Evolutionary conservation across 2,329 filamentous ascomycete genomes (phyloP), one percentile per base, ranked within the genome.

Genomic region (Acrodontium crateriforme): DNA sequence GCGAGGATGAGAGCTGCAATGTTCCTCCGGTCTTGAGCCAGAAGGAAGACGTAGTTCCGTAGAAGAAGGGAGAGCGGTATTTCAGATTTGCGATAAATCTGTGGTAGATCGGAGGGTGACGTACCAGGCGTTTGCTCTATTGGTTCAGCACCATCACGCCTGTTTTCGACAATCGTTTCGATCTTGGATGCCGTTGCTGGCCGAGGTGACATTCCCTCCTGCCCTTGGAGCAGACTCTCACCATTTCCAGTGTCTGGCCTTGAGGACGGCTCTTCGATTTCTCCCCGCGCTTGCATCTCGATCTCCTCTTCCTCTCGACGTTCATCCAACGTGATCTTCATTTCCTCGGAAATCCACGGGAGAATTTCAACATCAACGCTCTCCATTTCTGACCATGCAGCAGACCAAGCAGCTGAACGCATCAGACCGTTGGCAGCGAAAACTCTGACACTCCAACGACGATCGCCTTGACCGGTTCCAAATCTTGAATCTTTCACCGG

Each of bases 301-400:
- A 39, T 35, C 30, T 60, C 55, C 26, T 65, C 60, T 18, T 63
- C 53, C 7, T 52, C 35, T n/a, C 57, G 58, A 33, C 42, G 46
- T n/a, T 37, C 42, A 28, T 74, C 69, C 12, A 84, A 56, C 39
- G 73, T 70, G 11, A 66, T 64, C 29, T 73, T 65, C 9, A 77
- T 48, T 2, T 62, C 55, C 0, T 68, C 52, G 11, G 73, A 69
- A 8, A 84, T 66, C 46, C 76, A 69, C 3, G 89, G 79, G 44
- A 80, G 72, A 28, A 98, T 71, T 54, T 95, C 87, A 2, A 92
- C 81, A 47, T 98, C 89, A 0, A 95, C 82, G n/a, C 87, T 71
- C 57, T 98, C 89, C 89, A 98, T 98, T 55, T 95, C 87, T 42
- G 73, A 79, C 87, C 87, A 98, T 33, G 82, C 87, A 2, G 85